Evolutionary conservation across 257 asterid species (phyloP).

Genomic region (Rehmannia glutinosa): DNA sequence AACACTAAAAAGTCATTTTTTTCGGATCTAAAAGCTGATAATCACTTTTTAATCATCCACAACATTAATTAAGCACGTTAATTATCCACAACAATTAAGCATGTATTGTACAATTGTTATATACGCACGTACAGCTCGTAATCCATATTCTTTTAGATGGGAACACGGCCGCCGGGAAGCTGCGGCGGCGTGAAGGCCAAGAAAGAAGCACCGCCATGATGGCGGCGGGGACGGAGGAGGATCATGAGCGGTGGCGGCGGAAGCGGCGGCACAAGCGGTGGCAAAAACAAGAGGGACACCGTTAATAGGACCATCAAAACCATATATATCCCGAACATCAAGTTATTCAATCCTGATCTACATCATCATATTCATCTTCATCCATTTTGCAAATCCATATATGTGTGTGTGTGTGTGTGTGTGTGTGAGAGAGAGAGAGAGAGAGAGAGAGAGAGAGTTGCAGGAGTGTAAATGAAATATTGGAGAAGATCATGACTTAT

Average conservation of each 20-base stretch:
- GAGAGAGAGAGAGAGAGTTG: too few species aligned
- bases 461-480: not conserved
- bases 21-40: too few species aligned
- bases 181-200: slow-evolving; percentile 38
- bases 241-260: slow-evolving; percentile 39
- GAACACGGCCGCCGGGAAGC: slow-evolving; percentile 4
- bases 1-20: too few species aligned
- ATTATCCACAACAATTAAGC: not conserved
- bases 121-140: not conserved
- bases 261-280: slow-evolving; percentile 43
- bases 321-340: slow-evolving; percentile 15
- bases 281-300: slow-evolving; percentile 35
- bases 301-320: slow-evolving; percentile 28
- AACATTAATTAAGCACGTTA: not conserved
- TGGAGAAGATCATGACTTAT: too few species aligned
- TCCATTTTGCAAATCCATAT: not conserved
- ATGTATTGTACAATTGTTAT: not conserved
- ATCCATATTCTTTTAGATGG: not conserved
- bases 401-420: not conserved
- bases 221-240: slow-evolving; percentile 45
- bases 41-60: too few species aligned
- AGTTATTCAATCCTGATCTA: not conserved
- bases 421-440: too few species aligned
- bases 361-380: slow-evolving; percentile 11
- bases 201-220: slow-evolving; percentile 36